Percentiles rank a stretch among this genome's conserved stretches.
Evolutionary conservation across 352 stramenopile species (phyloP).

Genomic region (Pythium phragmitis): DNA sequence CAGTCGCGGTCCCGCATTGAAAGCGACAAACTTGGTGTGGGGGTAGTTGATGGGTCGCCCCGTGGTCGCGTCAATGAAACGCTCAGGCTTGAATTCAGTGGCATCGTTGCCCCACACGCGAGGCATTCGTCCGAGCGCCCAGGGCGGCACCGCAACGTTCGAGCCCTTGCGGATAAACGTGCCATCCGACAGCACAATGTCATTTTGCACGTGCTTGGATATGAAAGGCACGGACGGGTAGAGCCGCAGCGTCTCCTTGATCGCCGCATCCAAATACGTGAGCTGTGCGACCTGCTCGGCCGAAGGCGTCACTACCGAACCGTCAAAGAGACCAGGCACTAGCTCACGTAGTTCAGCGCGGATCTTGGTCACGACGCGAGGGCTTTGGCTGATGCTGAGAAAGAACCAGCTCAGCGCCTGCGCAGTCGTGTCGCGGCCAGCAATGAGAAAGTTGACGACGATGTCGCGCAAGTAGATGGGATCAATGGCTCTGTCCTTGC

Average conservation of each 20-base stretch:
- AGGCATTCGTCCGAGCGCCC: constrained; percentile 27
- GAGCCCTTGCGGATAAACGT: constrained; percentile 25
- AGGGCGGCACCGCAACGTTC: no score
- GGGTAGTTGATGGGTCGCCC: constrained; percentile 29
- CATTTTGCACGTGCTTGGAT: constrained; percentile 22
- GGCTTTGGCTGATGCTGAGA: constrained; percentile 50
- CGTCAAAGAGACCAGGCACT: no score
- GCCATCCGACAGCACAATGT: constrained; percentile 36
- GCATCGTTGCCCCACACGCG: constrained; percentile 38
- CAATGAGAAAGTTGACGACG: constrained; percentile 81
- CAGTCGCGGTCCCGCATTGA: constrained; percentile 49
- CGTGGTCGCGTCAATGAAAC: constrained; percentile 26
- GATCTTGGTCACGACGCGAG: constrained; percentile 44
- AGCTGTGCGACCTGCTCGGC: constrained; percentile 33
- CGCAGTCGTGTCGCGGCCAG: constrained; percentile 72
- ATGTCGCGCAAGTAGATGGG: constrained; percentile 77
- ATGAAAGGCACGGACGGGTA: constrained; percentile 39
- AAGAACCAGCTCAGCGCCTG: constrained; percentile 78
- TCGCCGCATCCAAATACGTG: constrained; percentile 41
- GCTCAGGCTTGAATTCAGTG: constrained; percentile 34
- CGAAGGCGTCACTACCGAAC: no score
- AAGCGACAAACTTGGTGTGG: constrained; percentile 64
- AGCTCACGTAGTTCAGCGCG: no score
- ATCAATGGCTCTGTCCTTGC: no score
- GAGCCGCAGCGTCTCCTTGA: constrained; percentile 46